Conservation (phyloP, 2,329 filamentous ascomycete species). For the Diaporthe citrichinensis region DNA sequence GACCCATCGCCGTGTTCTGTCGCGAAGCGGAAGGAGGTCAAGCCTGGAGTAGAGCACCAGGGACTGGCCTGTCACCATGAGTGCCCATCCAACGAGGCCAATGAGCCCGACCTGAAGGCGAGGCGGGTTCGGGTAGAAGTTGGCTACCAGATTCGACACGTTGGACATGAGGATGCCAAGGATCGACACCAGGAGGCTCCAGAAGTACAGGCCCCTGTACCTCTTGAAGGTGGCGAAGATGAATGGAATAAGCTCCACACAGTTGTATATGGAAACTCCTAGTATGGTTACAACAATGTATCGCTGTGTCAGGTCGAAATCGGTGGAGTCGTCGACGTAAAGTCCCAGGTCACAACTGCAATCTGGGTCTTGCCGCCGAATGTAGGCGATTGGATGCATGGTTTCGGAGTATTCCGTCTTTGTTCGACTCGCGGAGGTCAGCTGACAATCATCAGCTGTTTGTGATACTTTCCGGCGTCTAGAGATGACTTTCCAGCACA, state of each 20-base stretch:
- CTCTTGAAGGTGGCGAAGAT: constrained; percentile 15
- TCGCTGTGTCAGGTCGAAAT: neutral
- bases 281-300: neutral
- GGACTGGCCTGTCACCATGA: constrained; percentile 9
- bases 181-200: neutral
- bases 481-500: too few relatives aligned
- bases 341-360: neutral
- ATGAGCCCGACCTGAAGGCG: neutral
- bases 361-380: neutral
- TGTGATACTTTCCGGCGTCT: neutral
- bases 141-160: neutral
- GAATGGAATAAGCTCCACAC: neutral
- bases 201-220: constrained; percentile 6
- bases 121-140: constrained; percentile 3
- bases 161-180: constrained; percentile 17
- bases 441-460: neutral
- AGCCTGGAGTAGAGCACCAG: constrained; percentile 11
- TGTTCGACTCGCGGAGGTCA: constrained; percentile 1
- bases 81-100: neutral
- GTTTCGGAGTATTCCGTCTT: neutral
- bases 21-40: neutral
- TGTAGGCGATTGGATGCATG: neutral
- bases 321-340: neutral
- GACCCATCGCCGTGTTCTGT: neutral
- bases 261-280: constrained; percentile 3